Conservation (phyloP, 2,329 filamentous ascomycete genomes). For the Fusarium sp. region DNA sequence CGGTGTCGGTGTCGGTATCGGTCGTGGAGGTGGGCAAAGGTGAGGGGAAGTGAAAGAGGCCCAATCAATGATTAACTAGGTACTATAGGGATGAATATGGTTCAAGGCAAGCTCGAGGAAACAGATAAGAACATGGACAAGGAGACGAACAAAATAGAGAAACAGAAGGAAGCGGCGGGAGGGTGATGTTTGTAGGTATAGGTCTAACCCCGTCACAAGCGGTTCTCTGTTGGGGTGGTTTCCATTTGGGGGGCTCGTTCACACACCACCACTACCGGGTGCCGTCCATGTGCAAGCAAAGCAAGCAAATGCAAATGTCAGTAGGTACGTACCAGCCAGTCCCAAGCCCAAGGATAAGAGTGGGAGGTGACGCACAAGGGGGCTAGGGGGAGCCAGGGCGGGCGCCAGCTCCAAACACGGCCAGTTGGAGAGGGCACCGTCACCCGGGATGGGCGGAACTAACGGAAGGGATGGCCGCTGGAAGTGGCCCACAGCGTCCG, state of each 20-base stretch:
- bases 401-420: constrained; percentile 28
- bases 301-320: constrained; percentile 11
- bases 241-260: constrained; percentile 10
- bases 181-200: constrained; percentile 28
- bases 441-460: constrained; percentile 37
- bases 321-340: neutral
- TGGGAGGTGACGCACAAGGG: constrained; percentile 32
- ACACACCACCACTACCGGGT: constrained; percentile 28
- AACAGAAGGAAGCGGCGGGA: constrained; percentile 6
- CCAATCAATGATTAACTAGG: constrained; percentile 11
- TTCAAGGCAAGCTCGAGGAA: constrained; percentile 9
- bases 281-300: constrained; percentile 22
- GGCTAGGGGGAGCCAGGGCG: constrained; percentile 27
- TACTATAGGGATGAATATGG: constrained; percentile 19
- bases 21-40: constrained; percentile 2
- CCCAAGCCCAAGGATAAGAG: constrained; percentile 36
- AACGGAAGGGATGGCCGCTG: constrained; percentile 26
- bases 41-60: constrained; percentile 13
- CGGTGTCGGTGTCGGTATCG: constrained; percentile 1
- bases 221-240: constrained; percentile 21
- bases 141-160: constrained; percentile 22
- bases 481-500: constrained; percentile 18
- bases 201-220: constrained; percentile 19
- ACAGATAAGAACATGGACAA: constrained; percentile 7
- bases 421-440: constrained; percentile 43